These are phyloP conservation scores for Penicillium nucicola DNA, from an alignment of 495 filamentous ascomycete species.

Conservation along the genomic window DNA sequence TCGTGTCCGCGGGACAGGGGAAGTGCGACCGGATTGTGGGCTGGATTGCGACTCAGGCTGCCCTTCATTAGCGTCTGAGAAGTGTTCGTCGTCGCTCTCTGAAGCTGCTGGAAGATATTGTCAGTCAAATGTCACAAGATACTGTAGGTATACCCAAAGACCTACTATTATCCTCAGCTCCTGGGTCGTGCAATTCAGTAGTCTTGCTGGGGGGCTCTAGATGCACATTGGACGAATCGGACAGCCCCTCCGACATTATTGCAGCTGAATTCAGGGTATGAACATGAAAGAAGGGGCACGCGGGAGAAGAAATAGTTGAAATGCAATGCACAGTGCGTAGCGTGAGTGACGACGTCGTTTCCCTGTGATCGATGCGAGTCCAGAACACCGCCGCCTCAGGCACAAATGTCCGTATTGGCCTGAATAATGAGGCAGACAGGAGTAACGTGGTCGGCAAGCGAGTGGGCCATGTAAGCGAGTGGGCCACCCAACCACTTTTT, in stretches of 20 bases:
- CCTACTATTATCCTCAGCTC: slow-evolving; percentile 78
- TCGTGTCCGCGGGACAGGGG: slow-evolving; percentile 59
- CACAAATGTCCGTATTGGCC: slow-evolving; percentile 3
- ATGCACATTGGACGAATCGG: slow-evolving; percentile 36
- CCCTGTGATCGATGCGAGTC: slow-evolving; percentile 38
- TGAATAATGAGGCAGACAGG: slow-evolving; percentile 4
- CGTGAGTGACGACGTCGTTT: slow-evolving; percentile 28
- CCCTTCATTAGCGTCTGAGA: slow-evolving; percentile 83
- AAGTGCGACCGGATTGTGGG: slow-evolving; percentile 38
- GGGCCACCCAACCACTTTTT: too few species aligned
- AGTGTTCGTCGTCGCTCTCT: slow-evolving; percentile 80
- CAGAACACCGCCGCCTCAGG: slow-evolving; percentile 35
- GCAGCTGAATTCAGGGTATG: slow-evolving; percentile 15
- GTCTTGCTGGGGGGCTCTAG: slow-evolving; percentile 66
- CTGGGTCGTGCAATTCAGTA: slow-evolving; percentile 67
- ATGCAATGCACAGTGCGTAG: slow-evolving; percentile 20
- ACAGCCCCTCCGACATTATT: slow-evolving; percentile 41
- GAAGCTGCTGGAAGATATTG: slow-evolving; percentile 37
- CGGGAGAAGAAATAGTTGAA: slow-evolving; percentile 8
- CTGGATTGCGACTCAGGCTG: slow-evolving; percentile 33
- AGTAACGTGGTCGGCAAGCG: too few species aligned
- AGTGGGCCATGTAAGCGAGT: too few species aligned
- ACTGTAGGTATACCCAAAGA: slow-evolving; percentile 4
- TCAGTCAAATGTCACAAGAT: background rate
- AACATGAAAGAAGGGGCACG: slow-evolving; percentile 14